These are phyloP conservation scores for Nakaseomyces delphensis DNA, from an alignment of 1,139 yeast genomes.

Conservation along the genomic window DNA sequence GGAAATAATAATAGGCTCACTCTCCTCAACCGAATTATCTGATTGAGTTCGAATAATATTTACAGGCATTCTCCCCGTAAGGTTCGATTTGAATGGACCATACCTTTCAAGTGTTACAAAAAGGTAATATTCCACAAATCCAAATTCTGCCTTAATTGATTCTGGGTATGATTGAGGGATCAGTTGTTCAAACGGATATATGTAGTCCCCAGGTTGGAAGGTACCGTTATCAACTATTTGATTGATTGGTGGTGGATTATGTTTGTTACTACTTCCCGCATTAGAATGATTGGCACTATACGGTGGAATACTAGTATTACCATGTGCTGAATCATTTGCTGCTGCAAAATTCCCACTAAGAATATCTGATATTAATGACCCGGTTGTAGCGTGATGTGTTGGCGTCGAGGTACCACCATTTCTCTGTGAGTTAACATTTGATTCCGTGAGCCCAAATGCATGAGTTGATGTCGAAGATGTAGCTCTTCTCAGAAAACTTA, in stretches of 20 bases:
- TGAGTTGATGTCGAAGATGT: constrained; percentile 28
- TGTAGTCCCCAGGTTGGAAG: constrained; percentile 75
- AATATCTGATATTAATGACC: constrained; percentile 1
- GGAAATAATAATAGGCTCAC: constrained; percentile 85
- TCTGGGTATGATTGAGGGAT: constrained; percentile 80
- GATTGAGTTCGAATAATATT: constrained; percentile 67
- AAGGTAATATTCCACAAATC: constrained; percentile 60
- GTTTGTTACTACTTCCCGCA: constrained; percentile 4
- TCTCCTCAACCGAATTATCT: constrained; percentile 72
- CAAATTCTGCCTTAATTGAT: constrained; percentile 68
- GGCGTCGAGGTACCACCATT: constrained; percentile 5
- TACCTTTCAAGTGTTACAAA: constrained; percentile 63
- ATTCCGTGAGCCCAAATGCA: background rate
- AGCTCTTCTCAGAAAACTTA: constrained; percentile 37
- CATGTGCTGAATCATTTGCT: constrained; percentile 2
- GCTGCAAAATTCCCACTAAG: constrained; percentile 2
- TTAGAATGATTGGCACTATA: background rate
- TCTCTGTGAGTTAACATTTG: constrained; percentile 2
- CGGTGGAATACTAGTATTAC: background rate
- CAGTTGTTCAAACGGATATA: constrained; percentile 86
- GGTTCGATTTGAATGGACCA: constrained; percentile 78
- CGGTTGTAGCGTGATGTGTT: constrained; percentile 1
- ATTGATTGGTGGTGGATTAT: constrained; percentile 11
- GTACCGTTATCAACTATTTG: constrained; percentile 15
- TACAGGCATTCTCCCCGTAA: constrained; percentile 56